A percentile compares a stretch with the other conserved stretches of the same genome.
phyloP scores from a whole-genome alignment of 495 filamentous ascomycete species.

The Cairneyella variabilis region DNA sequence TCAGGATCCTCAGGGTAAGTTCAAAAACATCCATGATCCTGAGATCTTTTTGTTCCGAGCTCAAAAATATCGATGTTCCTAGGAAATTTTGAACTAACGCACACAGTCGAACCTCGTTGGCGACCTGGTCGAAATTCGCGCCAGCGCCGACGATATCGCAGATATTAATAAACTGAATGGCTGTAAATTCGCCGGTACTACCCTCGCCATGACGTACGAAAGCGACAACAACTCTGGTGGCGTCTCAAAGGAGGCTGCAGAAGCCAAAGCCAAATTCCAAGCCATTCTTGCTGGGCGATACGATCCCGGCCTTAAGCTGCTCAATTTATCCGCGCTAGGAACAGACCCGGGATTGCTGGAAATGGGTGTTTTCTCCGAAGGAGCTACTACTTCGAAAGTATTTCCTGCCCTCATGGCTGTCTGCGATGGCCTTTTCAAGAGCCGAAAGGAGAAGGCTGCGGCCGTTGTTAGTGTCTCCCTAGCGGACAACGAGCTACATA shows the following conservation, averaged over 20 bases:
- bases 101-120: too few relatives aligned
- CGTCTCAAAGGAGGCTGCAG: slow-evolving; percentile 38
- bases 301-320: slow-evolving; percentile 60
- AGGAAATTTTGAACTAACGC: too few relatives aligned
- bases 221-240: slow-evolving; percentile 5
- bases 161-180: slow-evolving; percentile 59
- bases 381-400: slow-evolving; percentile 74
- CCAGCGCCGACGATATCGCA: slow-evolving; percentile 57
- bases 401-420: slow-evolving; percentile 86
- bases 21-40: too few relatives aligned
- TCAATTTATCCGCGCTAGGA: slow-evolving; percentile 73
- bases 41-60: too few relatives aligned
- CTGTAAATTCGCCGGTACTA: slow-evolving; percentile 59
- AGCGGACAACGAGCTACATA: slow-evolving; percentile 67
- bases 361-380: slow-evolving; percentile 71
- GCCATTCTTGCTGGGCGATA: slow-evolving; percentile 71
- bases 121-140: slow-evolving; percentile 61
- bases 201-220: slow-evolving; percentile 36
- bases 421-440: slow-evolving; percentile 67
- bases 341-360: slow-evolving; percentile 61
- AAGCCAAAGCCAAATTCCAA: slow-evolving; percentile 40
- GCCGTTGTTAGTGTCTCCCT: slow-evolving; percentile 74
- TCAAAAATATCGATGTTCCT: too few relatives aligned
- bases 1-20: too few relatives aligned
- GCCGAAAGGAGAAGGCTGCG: slow-evolving; percentile 59